Base-by-base conservation (phyloP, 495 filamentous ascomycete species). In the Podospora fimiseda region DNA sequence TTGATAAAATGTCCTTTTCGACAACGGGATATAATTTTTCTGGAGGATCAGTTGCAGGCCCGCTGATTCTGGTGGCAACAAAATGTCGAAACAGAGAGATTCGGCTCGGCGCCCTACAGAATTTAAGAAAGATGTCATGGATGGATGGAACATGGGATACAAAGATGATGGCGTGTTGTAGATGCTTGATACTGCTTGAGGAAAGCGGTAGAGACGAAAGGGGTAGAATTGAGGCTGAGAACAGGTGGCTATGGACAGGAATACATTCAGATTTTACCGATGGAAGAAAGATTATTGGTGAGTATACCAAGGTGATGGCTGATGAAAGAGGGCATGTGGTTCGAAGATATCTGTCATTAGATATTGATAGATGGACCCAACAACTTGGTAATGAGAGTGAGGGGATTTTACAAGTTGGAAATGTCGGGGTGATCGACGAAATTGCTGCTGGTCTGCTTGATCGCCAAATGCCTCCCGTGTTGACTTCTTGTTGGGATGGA, bases 231-330 rank as follows among this genome's bases (percentile, higher is more conserved):
- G 36, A 40, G 2, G n/a, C 48, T 13, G 9, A 21, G 13, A 24
- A 19, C 19, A 20, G 48, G 21, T 50, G 48, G 48, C 3, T 40
- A 23, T 50, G 48, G 33, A 50, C 48, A 3, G 48, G 48, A 3
- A 19, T 21, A 1, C 37, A 40, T n/a, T 41, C 16, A 18, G 48
- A 42, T n/a, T n/a, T n/a, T n/a, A 20, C 20, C 13, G 48, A 50
- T 13, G n/a, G 9, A 14, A 15, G 33, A 20, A 14, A n/a, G 36
- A 37, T 50, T 2, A 16, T 42, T 5, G 48, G 33, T 9, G 48
- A 50, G 48, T 50, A 50, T 16, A 50, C 48, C 9, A 40, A 36
- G 16, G 37, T 42, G 11, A 0, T 16, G 20, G 3, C 20, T 7
- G 48, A 40, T 18, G 48, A 50, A 2, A 41, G n/a, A 6, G 48